Conservation (phyloP, 768 basidiomycete species). For the Leccinum boreale region DNA sequence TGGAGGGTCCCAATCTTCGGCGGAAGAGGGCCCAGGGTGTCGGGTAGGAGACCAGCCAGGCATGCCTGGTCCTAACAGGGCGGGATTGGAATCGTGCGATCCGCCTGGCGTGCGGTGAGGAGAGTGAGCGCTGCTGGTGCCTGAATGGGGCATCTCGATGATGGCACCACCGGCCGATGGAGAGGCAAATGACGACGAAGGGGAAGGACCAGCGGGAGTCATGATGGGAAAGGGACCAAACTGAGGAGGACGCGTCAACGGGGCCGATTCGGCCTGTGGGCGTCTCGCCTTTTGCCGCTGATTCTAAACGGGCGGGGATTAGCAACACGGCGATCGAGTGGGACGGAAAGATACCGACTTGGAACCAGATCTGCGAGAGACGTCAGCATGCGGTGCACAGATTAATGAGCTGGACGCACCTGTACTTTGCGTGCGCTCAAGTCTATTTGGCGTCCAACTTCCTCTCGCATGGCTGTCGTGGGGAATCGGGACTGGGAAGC, state of each 20-base stretch:
- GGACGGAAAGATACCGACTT: conserved; percentile 41
- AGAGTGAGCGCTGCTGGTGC: conserved; percentile 12
- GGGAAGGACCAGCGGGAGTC: conserved; percentile 32
- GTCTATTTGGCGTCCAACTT: conserved; percentile 84
- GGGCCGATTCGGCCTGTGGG: conserved; percentile 58
- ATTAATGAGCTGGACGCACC: conserved; percentile 43
- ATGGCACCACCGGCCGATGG: neutral
- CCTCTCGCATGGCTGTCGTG: conserved; percentile 82
- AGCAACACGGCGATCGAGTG: conserved; percentile 4
- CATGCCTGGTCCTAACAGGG: conserved; percentile 55
- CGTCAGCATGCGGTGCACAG: conserved; percentile 9
- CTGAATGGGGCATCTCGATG: conserved; percentile 14
- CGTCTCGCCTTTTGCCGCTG: conserved; percentile 85
- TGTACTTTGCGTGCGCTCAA: conserved; percentile 88
- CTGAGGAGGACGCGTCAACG: conserved; percentile 54
- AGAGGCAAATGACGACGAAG: conserved; percentile 15
- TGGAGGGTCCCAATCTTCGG: conserved; percentile 18
- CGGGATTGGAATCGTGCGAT: conserved; percentile 36
- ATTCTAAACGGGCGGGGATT: conserved; percentile 48
- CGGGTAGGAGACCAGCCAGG: conserved; percentile 35
- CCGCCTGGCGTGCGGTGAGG: conserved; percentile 13
- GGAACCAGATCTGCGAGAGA: conserved; percentile 76
- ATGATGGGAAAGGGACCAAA: conserved; percentile 59
- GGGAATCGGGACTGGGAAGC: conserved; percentile 76
- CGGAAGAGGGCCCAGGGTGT: conserved; percentile 15